phyloP scores from a whole-genome alignment of 78 protist genomes.

The Chrysochromulina tobinii region DNA sequence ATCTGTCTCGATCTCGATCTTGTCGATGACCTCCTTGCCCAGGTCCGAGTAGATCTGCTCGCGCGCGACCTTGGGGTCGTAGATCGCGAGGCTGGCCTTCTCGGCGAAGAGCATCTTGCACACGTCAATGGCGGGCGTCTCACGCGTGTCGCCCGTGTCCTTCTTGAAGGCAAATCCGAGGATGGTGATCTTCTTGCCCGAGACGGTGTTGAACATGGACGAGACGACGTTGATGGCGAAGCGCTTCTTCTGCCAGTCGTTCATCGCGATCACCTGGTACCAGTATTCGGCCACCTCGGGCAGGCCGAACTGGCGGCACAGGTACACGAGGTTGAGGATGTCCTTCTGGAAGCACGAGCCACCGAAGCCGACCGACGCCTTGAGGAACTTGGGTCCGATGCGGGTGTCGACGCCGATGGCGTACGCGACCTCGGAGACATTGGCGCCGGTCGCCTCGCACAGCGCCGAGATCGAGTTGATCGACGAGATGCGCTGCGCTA shows the following conservation, averaged over 20 bases:
- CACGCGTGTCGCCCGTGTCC: conserved; percentile 84
- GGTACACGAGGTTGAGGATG: conserved; percentile 88
- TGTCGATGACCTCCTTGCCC: conserved; percentile 67
- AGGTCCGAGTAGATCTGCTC: neutral
- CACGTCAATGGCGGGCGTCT: conserved; percentile 81
- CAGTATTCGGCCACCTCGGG: conserved; percentile 90
- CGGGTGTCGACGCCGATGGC: conserved; percentile 74
- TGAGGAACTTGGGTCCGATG: conserved; percentile 83
- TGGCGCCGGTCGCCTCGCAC: conserved; percentile 93
- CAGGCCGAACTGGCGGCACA: conserved; percentile 34
- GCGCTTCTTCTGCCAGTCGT: conserved; percentile 87
- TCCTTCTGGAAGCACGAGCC: conserved; percentile 94
- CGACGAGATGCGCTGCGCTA: conserved; percentile 95
- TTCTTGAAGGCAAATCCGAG: conserved; percentile 80
- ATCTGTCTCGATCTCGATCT: conserved; percentile 81
- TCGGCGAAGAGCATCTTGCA: conserved; percentile 71
- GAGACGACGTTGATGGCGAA: conserved; percentile 61
- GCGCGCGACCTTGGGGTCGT: conserved; percentile 88
- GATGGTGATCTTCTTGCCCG: conserved; percentile 75
- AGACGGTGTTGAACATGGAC: conserved; percentile 75
- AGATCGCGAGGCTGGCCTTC: conserved; percentile 78
- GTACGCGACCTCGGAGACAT: conserved; percentile 82
- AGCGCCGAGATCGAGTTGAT: conserved; percentile 82
- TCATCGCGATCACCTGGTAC: conserved; percentile 72
- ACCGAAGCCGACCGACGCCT: conserved; percentile 75